Percentiles rank a stretch among this genome's conserved stretches.
Evolutionary conservation across 805 yeast species (phyloP).

Genomic region (Jamesozyma jinghongensis): DNA sequence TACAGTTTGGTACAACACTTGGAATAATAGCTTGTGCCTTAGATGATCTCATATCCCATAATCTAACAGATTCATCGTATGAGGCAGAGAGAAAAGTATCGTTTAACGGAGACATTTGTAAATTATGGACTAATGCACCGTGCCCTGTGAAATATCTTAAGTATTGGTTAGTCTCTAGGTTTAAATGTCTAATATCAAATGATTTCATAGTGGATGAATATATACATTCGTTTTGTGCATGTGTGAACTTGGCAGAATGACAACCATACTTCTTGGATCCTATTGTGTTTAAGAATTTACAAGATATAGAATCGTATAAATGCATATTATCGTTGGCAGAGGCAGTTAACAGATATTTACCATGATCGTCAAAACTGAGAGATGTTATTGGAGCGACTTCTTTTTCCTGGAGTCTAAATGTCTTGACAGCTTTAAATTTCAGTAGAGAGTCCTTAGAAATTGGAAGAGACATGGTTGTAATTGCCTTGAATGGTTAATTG

Average conservation of each 20-base stretch:
- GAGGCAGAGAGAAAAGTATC: constrained; percentile 61
- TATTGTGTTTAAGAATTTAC: constrained; percentile 57
- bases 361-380: constrained; percentile 74
- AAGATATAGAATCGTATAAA: constrained; percentile 67
- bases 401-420: constrained; percentile 40
- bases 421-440: constrained; percentile 37
- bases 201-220: constrained; percentile 80
- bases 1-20: constrained; percentile 43
- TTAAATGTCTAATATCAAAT: constrained; percentile 64
- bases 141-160: constrained; percentile 86
- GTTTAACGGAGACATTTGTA: constrained; percentile 64
- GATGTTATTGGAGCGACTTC: constrained; percentile 53
- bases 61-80: constrained; percentile 65
- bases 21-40: constrained; percentile 55
- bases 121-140: constrained; percentile 57
- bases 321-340: constrained; percentile 80
- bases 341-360: constrained; percentile 64
- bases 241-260: constrained; percentile 77
- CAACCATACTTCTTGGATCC: constrained; percentile 89
- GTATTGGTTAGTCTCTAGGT: constrained; percentile 68
- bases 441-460: constrained; percentile 23
- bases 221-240: constrained; percentile 58
- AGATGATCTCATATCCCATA: constrained; percentile 78
- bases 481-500: no score
- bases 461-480: constrained; percentile 10